phyloP scores from a whole-genome alignment of 2,329 filamentous ascomycete species.

The Neonectria sp. region DNA sequence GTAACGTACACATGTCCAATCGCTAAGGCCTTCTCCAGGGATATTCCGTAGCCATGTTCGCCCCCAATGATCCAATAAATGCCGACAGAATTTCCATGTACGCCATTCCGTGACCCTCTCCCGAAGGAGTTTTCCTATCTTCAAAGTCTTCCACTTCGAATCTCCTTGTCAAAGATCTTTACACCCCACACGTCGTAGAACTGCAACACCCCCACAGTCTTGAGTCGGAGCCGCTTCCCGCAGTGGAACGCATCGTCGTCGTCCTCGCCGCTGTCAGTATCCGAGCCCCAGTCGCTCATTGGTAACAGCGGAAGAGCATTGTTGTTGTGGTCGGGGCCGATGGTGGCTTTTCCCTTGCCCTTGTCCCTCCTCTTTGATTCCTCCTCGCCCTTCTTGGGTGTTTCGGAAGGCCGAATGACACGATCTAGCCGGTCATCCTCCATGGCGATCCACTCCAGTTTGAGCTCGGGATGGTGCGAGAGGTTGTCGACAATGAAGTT shows the following conservation, averaged over 20 bases:
- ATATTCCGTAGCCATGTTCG: neutral
- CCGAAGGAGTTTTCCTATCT: slow-evolving; percentile 19
- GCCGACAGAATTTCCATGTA: slow-evolving; percentile 7
- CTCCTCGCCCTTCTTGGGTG: slow-evolving; percentile 47
- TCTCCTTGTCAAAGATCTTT: slow-evolving; percentile 72
- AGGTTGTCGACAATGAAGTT: slow-evolving; percentile 73
- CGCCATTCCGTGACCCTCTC: slow-evolving; percentile 10
- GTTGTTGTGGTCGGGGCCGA: slow-evolving; percentile 33
- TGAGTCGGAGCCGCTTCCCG: slow-evolving; percentile 53
- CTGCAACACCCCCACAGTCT: slow-evolving; percentile 55
- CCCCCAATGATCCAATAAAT: neutral
- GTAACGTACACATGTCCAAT: slow-evolving; percentile 19
- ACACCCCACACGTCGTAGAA: slow-evolving; percentile 63
- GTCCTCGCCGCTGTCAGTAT: slow-evolving; percentile 54
- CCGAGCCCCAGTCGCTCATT: slow-evolving; percentile 47
- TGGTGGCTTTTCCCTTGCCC: slow-evolving; percentile 52
- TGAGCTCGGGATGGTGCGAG: slow-evolving; percentile 68
- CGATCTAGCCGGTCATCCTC: slow-evolving; percentile 66
- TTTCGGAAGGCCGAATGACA: slow-evolving; percentile 60
- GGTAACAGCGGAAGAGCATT: slow-evolving; percentile 49
- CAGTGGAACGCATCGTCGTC: slow-evolving; percentile 50
- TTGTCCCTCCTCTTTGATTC: slow-evolving; percentile 51
- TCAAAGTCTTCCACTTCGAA: slow-evolving; percentile 57
- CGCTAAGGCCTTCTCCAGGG: neutral
- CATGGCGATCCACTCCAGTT: slow-evolving; percentile 72